Evolutionary conservation across 2,329 filamentous ascomycete genomes (phyloP).

Genomic region (Apiospora pterosperma): DNA sequence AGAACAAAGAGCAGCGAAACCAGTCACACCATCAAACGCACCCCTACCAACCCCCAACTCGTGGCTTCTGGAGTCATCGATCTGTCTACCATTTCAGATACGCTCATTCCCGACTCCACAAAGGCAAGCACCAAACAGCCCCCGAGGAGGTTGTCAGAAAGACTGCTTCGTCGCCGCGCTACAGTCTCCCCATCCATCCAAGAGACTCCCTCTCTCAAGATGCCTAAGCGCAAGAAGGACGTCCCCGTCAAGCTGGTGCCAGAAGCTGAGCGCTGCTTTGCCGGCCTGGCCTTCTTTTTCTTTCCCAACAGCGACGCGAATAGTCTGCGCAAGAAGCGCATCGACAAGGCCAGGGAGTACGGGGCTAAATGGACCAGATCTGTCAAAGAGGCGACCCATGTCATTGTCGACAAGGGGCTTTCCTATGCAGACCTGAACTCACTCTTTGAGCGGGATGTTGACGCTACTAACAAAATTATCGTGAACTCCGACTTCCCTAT

Average conservation of each 20-base stretch:
- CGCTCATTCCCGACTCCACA: conserved; percentile 23
- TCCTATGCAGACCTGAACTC: conserved; percentile 60
- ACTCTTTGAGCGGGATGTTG: conserved; percentile 41
- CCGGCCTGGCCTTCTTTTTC: conserved; percentile 65
- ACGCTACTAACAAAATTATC: conserved; percentile 39
- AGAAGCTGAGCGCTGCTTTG: conserved; percentile 56
- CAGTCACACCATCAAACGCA: conserved; percentile 7
- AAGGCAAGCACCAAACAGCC: conserved; percentile 12
- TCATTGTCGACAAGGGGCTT: conserved; percentile 72
- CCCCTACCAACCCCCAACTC: not conserved
- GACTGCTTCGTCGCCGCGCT: conserved; percentile 16
- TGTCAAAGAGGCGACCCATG: conserved; percentile 64
- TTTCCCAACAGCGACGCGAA: conserved; percentile 77
- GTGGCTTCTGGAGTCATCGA: not conserved
- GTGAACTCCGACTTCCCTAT: conserved; percentile 67
- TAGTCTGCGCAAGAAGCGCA: conserved; percentile 63
- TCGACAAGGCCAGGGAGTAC: conserved; percentile 69
- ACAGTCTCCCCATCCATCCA: conserved; percentile 7
- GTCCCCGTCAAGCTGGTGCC: conserved; percentile 41
- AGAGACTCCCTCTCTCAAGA: conserved; percentile 17
- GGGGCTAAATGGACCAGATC: conserved; percentile 69
- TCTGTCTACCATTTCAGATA: conserved; percentile 16
- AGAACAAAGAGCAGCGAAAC: conserved; percentile 6
- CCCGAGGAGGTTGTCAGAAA: conserved; percentile 28
- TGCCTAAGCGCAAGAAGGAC: conserved; percentile 46